Evolutionary conservation across 2,329 filamentous ascomycete species (phyloP).

Genomic region (Paraphoma sp.): DNA sequence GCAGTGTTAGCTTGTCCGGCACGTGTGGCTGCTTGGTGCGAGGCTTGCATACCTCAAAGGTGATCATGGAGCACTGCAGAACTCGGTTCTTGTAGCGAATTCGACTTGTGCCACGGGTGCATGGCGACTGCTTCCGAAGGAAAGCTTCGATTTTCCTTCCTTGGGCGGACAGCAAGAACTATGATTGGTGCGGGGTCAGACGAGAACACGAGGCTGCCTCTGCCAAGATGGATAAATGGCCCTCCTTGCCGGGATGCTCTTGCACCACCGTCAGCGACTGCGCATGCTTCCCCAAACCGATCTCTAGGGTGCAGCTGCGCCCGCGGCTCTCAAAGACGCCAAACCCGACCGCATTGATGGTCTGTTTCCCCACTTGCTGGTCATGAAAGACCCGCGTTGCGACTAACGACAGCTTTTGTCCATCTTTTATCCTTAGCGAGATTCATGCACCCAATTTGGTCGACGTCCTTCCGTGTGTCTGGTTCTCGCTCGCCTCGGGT

Average conservation of each 20-base stretch:
- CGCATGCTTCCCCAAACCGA: constrained; percentile 1
- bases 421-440: constrained; percentile 1
- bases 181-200: constrained; percentile 7
- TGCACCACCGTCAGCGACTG: not conserved
- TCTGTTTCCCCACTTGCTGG: not conserved
- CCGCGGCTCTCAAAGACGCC: not conserved
- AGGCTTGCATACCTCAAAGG: constrained; percentile 6
- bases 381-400: not conserved
- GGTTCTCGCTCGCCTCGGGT: not conserved
- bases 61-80: not conserved
- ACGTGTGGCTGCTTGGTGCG: not conserved
- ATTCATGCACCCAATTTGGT: not conserved
- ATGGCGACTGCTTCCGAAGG: constrained; percentile 11
- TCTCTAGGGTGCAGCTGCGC: constrained; percentile 3
- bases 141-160: constrained; percentile 6
- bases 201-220: constrained; percentile 10
- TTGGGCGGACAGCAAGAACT: not conserved
- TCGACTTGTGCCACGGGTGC: constrained; percentile 20
- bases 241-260: constrained; percentile 11
- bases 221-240: constrained; percentile 28
- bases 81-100: not conserved
- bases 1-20: not conserved
- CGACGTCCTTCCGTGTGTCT: constrained; percentile 3
- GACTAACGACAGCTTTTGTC: not conserved
- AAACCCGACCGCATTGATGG: not conserved